Conservation (phyloP, 345 rosid species). For the Corchorus capsularis region DNA sequence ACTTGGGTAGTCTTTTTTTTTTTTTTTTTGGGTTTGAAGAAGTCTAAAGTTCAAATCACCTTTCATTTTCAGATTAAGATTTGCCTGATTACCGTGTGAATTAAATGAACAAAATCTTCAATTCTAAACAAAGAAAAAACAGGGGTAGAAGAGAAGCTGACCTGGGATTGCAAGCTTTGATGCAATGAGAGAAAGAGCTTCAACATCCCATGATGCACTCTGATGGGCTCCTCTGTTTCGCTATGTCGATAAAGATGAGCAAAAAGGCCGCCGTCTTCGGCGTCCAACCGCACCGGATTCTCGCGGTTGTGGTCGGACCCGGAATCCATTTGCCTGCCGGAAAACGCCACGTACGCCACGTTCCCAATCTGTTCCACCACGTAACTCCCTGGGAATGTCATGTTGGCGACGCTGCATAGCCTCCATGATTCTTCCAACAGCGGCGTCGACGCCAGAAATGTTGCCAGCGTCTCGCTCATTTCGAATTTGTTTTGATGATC, state of each 20-base stretch:
- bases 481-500: conserved; percentile 47
- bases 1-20: no score
- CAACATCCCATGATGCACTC: conserved; percentile 52
- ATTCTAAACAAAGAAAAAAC: not conserved
- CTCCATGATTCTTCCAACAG: conserved; percentile 60
- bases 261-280: conserved; percentile 30
- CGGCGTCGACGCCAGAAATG: conserved; percentile 56
- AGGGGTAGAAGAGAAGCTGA: conserved; percentile 16
- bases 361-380: conserved; percentile 32
- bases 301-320: conserved; percentile 11
- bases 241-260: conserved; percentile 28
- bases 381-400: conserved; percentile 21
- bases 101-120: not conserved
- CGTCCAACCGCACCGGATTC: conserved; percentile 29
- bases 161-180: conserved; percentile 43
- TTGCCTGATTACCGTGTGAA: not conserved
- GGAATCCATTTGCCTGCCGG: conserved; percentile 32
- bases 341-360: conserved; percentile 56
- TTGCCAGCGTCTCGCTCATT: conserved; percentile 76
- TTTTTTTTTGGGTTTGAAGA: no score
- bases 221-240: conserved; percentile 46
- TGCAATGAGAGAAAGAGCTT: conserved; percentile 36
- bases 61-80: no score
- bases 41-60: not conserved
- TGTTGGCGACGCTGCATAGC: conserved; percentile 45